Evolutionary conservation across 2,329 filamentous ascomycete genomes (phyloP).

Genomic region (Fonsecaea pedrosoi): DNA sequence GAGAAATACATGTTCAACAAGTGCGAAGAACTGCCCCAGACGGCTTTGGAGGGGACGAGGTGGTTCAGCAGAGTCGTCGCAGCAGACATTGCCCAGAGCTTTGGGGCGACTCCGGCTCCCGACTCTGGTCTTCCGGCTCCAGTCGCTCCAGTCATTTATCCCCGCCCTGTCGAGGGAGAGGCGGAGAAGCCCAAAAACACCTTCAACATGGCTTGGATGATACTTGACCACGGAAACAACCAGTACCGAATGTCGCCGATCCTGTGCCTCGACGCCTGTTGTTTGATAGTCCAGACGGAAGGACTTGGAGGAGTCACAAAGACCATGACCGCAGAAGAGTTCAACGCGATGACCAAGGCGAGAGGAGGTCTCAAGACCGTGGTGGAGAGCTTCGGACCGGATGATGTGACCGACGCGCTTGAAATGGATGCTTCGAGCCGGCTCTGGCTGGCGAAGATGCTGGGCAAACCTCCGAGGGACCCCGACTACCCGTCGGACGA

Average conservation of each 20-base stretch:
- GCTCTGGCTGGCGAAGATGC: conserved; percentile 4
- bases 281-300: neutral
- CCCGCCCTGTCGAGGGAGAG: neutral
- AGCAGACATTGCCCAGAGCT: neutral
- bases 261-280: conserved; percentile 2
- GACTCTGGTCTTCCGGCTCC: neutral
- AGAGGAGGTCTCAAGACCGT: conserved; percentile 16
- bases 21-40: conserved; percentile 1
- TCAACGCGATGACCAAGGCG: conserved; percentile 1
- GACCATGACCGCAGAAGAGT: conserved; percentile 13
- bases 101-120: neutral
- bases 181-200: neutral
- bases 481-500: neutral
- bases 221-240: conserved; percentile 25
- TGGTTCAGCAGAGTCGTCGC: neutral
- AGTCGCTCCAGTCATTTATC: neutral
- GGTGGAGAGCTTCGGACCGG: neutral
- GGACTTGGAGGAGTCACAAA: conserved; percentile 4
- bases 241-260: conserved; percentile 25
- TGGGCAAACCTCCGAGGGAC: neutral
- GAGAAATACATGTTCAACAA: conserved; percentile 10
- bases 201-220: conserved; percentile 15
- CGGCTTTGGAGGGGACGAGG: neutral
- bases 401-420: conserved; percentile 1
- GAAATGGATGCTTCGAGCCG: neutral